Evolutionary conservation across 768 basidiomycete species (phyloP).

Genomic region (Hygrophorus pudorinus): DNA sequence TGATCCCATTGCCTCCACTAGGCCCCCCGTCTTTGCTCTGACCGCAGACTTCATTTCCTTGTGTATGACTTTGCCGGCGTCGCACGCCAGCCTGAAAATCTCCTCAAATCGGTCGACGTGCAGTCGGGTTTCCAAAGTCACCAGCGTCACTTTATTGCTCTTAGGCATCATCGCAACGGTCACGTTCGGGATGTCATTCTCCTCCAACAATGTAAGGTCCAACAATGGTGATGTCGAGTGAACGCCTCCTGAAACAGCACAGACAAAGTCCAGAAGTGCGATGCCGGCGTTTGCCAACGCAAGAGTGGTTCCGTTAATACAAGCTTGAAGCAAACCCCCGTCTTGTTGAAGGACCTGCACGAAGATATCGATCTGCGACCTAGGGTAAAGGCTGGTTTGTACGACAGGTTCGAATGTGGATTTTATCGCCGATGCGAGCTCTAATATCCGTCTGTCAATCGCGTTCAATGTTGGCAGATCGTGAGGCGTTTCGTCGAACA

Average conservation of each 20-base stretch:
- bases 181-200: slow-evolving; percentile 80
- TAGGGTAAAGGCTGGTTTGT: slow-evolving; percentile 83
- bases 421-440: slow-evolving; percentile 80
- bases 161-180: slow-evolving; percentile 88
- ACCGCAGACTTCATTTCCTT: slow-evolving; percentile 76
- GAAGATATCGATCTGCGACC: slow-evolving; percentile 90
- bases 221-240: slow-evolving; percentile 74
- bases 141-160: slow-evolving; percentile 75
- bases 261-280: slow-evolving; percentile 83
- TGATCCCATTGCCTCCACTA: slow-evolving; percentile 54
- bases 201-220: slow-evolving; percentile 84
- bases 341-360: slow-evolving; percentile 92
- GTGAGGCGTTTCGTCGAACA: neutral
- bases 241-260: slow-evolving; percentile 81
- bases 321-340: slow-evolving; percentile 82
- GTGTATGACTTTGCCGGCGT: slow-evolving; percentile 71
- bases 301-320: slow-evolving; percentile 91
- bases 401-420: slow-evolving; percentile 96
- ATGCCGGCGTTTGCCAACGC: slow-evolving; percentile 88
- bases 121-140: slow-evolving; percentile 90
- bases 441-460: slow-evolving; percentile 62
- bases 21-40: slow-evolving; percentile 44
- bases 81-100: slow-evolving; percentile 67
- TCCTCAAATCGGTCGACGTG: slow-evolving; percentile 91
- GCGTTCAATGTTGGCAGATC: slow-evolving; percentile 2